Evolutionary conservation across 148 eudicot genomes (phyloP), one percentile per base, ranked within the genome.

Genomic region (Persicaria maculosa): DNA sequence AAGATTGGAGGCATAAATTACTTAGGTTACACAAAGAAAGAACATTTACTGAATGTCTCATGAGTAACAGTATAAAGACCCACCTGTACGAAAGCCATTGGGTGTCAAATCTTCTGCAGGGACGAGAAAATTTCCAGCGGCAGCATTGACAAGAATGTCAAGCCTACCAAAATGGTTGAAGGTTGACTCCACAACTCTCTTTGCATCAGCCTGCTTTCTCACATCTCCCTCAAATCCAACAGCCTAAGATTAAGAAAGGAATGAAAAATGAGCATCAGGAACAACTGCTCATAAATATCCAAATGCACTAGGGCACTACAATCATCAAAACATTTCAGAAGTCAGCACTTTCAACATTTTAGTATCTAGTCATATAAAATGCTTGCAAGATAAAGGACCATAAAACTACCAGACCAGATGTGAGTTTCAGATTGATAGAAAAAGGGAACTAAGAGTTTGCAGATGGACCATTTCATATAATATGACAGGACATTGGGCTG

Each of bases 61-160:
- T 1, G 3, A 31, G 7, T 58, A 58, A 9, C 20, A 58, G 64
- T 58, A 22, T 22, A 64, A 40, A 6, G 47, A 36, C 70, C 50
- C 50, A 95, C 98, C 97, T 85, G 98, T 92, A 70, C 95, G 88
- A 76, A 95, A 95, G 12, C 97, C 97, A 81, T 95, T 95, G 68
- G 98, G 82, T 31, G 98, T 90, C 81, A 95, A 83, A 83, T 95
- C 97, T 82, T 95, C 98, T 40, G 98, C 81, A 17, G 91, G 76
- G 3, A 77, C 98, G 48, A 92, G 96, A 80, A 95, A 95, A 83
- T 95, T 95, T 72, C 98, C 98, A 74, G 96, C 98, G 55, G 98
- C 98, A 72, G 93, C 98, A 90, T 95, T 95, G 14, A 95, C 97
- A 83, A 95, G 97, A 84, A 95, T 95, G 77, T 95, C 97, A 44